These are phyloP conservation scores for Aspergillus piperis DNA, from an alignment of 2,329 filamentous ascomycete genomes.

Conservation along the genomic window DNA sequence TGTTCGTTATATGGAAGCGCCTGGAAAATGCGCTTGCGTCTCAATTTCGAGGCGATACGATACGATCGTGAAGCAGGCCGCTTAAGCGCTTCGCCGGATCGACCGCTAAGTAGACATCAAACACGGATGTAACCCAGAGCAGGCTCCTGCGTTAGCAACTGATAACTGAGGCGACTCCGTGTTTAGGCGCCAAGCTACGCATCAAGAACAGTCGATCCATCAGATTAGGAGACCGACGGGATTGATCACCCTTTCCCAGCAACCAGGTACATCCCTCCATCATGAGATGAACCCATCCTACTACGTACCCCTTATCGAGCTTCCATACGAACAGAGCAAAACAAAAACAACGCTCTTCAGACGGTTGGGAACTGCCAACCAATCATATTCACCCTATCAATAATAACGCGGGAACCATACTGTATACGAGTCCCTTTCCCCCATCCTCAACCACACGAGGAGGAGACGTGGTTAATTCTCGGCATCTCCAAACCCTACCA, in stretches of 20 bases:
- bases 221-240: background rate
- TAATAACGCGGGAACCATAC: background rate
- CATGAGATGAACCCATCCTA: background rate
- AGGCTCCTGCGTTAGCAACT: background rate
- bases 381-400: background rate
- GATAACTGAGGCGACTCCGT: background rate
- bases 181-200: slow-evolving; percentile 3
- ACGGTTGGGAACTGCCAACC: background rate
- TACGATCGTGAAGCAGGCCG: background rate
- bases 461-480: background rate
- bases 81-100: slow-evolving; percentile 2
- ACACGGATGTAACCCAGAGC: background rate
- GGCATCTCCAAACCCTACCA: background rate
- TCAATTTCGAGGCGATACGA: background rate
- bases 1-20: background rate
- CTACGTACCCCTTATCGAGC: background rate
- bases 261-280: background rate
- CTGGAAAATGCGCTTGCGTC: background rate
- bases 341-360: background rate
- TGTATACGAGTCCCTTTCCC: too few species aligned
- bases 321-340: background rate
- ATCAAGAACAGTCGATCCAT: slow-evolving; percentile 3
- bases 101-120: background rate
- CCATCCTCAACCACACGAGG: background rate
- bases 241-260: background rate